Evolutionary conservation across 2,329 filamentous ascomycete species (phyloP), one percentile per base, ranked within the genome.

Genomic region (Eutypa lata): DNA sequence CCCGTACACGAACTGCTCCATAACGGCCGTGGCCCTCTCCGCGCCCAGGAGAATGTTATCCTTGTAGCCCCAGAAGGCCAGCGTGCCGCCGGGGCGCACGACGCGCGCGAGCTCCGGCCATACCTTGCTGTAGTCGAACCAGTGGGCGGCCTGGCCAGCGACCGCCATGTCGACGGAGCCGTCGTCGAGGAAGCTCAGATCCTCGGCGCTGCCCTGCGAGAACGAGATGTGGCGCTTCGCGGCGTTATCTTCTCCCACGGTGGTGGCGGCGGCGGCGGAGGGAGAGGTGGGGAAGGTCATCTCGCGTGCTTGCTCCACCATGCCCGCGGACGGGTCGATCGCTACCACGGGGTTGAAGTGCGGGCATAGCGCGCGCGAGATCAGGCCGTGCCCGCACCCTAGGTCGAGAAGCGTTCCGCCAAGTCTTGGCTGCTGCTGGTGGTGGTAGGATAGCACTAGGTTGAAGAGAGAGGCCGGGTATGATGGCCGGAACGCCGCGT

Each of bases 51-150:
- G 75, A 33, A 83, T 72, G 61, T 81, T 83, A 67, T 88, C 84
- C 61, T 82, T 83, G 67, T 88, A 88, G 2, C 83, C 83, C 81
- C 80, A 87, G 63, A 85, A 83, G 0, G 83, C 83, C n/a, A 88
- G 60, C 0, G 80, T 82, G 16, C 83, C 84, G 14, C 80, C 80
- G 2, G 67, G 65, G 47, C 78, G 73, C 40, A 86, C 68, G 7
- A 83, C 76, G 13, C 81, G 74, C 10, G 70, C 70, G 53, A 87
- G 64, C 61, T 82, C 78, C 0, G 75, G 75, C 79, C 82, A 88
- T 3, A 79, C 74, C 38, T 70, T 73, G 7, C 56, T 40, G 61
- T 81, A 82, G 64, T 87, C 76, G 65, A 88, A 88, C 84, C 84
- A 88, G 64, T 88, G 85, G 40, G 83, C 82, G 7, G 84, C 77